phyloP scores from a whole-genome alignment of 768 basidiomycete species.

The Coprinopsis sp. region DNA sequence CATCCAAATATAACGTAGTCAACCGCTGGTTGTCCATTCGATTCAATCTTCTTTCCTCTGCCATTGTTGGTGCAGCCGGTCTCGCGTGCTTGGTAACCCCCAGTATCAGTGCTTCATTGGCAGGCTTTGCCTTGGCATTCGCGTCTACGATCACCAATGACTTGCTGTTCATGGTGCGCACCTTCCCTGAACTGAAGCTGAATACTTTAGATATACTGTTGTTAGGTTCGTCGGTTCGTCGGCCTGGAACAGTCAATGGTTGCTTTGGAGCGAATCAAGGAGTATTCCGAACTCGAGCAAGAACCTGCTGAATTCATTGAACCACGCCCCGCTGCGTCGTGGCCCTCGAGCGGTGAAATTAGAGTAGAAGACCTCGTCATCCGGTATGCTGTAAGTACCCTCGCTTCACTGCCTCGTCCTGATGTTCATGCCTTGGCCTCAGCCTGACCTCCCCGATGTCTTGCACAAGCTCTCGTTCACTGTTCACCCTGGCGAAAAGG shows the following conservation, averaged over 20 bases:
- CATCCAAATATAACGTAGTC: slow-evolving; percentile 36
- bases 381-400: slow-evolving; percentile 64
- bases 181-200: not conserved
- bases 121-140: slow-evolving; percentile 85
- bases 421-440: not conserved
- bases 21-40: slow-evolving; percentile 89
- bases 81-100: slow-evolving; percentile 63
- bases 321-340: slow-evolving; percentile 72
- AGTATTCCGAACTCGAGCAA: slow-evolving; percentile 73
- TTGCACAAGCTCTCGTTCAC: slow-evolving; percentile 76
- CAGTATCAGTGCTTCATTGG: slow-evolving; percentile 71
- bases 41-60: slow-evolving; percentile 76
- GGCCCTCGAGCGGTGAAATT: slow-evolving; percentile 72
- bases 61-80: slow-evolving; percentile 69
- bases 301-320: slow-evolving; percentile 86
- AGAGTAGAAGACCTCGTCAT: slow-evolving; percentile 72
- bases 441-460: slow-evolving; percentile 87
- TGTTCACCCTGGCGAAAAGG: slow-evolving; percentile 73
- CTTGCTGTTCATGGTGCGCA: slow-evolving; percentile 57
- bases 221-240: slow-evolving; percentile 71
- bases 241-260: slow-evolving; percentile 92
- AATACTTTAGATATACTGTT: not conserved
- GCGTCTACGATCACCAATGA: slow-evolving; percentile 72
- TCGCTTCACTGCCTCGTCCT: slow-evolving; percentile 15
- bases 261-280: slow-evolving; percentile 85